phyloP scores from a whole-genome alignment of 352 stramenopile species.

The Phytophthora sp. region DNA sequence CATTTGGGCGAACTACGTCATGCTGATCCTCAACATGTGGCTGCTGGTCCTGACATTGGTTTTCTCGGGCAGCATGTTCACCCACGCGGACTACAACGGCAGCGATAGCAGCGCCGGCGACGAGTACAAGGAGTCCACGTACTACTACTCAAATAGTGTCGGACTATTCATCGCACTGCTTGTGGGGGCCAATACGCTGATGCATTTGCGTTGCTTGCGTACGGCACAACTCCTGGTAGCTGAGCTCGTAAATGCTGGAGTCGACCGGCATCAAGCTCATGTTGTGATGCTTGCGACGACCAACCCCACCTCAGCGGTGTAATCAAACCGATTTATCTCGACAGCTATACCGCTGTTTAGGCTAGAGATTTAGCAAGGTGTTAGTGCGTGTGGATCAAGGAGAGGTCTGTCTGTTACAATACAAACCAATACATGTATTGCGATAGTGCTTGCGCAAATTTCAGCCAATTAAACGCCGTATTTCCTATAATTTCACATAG shows the following conservation, averaged over 20 bases:
- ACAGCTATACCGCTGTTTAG: no score
- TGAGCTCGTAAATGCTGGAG: constrained; percentile 38
- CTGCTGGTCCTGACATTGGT: constrained; percentile 57
- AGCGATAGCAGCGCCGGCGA: constrained; percentile 26
- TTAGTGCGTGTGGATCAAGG: constrained; percentile 8
- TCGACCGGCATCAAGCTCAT: constrained; percentile 23
- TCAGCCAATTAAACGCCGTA: constrained; percentile 17
- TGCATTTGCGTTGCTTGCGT: constrained; percentile 65
- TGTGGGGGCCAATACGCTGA: constrained; percentile 57
- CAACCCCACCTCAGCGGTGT: constrained; percentile 32
- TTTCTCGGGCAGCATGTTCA: constrained; percentile 34
- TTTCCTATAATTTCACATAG: not conserved
- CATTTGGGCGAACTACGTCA: constrained; percentile 76
- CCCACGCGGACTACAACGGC: constrained; percentile 21
- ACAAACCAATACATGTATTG: constrained; percentile 14
- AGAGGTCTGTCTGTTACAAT: constrained; percentile 24
- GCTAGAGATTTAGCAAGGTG: constrained; percentile 15
- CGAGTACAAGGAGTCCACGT: constrained; percentile 29
- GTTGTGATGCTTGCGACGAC: constrained; percentile 26
- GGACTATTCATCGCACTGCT: constrained; percentile 59
- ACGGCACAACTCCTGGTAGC: constrained; percentile 36
- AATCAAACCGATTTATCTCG: constrained; percentile 6
- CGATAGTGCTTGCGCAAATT: not conserved
- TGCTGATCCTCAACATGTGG: constrained; percentile 74
- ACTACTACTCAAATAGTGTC: constrained; percentile 47